phyloP scores from a whole-genome alignment of 768 basidiomycete genomes.

The Mycena crocata region DNA sequence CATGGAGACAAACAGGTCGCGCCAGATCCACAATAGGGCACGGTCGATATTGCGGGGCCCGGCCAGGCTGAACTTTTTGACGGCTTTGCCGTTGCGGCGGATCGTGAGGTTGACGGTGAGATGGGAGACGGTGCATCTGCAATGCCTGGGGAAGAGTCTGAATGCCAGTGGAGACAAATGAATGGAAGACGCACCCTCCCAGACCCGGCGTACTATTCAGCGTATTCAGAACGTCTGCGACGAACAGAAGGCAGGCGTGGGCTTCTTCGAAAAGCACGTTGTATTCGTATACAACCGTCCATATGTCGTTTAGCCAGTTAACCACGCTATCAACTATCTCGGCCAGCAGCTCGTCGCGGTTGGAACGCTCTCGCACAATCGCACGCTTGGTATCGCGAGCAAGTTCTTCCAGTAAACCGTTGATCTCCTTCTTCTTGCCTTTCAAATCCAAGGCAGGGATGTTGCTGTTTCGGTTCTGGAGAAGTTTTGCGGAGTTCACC shows the following conservation, averaged over 20 bases:
- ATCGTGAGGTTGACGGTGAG: constrained; percentile 60
- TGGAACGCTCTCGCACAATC: constrained; percentile 64
- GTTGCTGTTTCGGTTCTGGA: constrained; percentile 50
- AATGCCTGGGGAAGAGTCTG: constrained; percentile 50
- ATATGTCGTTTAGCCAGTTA: constrained; percentile 73
- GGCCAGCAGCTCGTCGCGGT: constrained; percentile 63
- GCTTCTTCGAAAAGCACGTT: constrained; percentile 61
- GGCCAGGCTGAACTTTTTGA: constrained; percentile 61
- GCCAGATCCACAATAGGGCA: constrained; percentile 63
- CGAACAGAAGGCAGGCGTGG: constrained; percentile 60
- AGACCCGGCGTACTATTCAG: constrained; percentile 51
- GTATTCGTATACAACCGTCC: constrained; percentile 71
- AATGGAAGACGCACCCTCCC: constrained; percentile 49
- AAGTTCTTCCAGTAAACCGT: constrained; percentile 63
- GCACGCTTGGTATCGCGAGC: constrained; percentile 64
- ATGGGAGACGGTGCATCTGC: constrained; percentile 63
- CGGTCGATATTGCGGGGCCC: constrained; percentile 61
- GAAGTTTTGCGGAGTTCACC: constrained; percentile 51
- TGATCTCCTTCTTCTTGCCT: constrained; percentile 67
- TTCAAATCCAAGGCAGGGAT: constrained; percentile 65
- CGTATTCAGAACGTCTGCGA: constrained; percentile 53
- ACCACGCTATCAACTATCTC: constrained; percentile 68
- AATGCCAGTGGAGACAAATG: background rate
- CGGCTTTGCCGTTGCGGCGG: constrained; percentile 53
- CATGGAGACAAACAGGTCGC: constrained; percentile 71